Percentiles rank a stretch among this genome's conserved stretches.
phyloP scores from a whole-genome alignment of 2,329 filamentous ascomycete species.

The Tolypocladium paradoxum region DNA sequence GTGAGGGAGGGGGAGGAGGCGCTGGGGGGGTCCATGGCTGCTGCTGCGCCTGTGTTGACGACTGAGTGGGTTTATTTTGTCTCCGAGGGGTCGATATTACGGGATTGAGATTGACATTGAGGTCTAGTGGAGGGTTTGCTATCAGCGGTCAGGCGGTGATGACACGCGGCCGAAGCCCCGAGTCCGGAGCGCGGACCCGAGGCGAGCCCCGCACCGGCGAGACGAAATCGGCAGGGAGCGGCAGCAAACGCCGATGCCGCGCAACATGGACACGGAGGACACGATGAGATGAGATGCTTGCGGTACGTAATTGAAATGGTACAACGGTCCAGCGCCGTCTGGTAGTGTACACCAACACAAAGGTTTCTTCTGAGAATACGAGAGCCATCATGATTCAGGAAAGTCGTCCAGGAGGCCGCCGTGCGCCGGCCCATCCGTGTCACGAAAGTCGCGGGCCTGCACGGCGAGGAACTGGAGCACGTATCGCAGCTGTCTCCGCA shows the following conservation, averaged over 20 bases:
- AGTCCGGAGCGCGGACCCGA: background rate
- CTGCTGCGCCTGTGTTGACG: no score
- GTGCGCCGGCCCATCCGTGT: background rate
- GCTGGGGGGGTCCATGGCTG: conserved; percentile 6
- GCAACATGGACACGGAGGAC: background rate
- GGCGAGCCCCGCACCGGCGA: background rate
- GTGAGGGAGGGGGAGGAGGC: conserved; percentile 13
- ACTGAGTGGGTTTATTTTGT: background rate
- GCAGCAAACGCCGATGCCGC: background rate
- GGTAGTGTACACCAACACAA: background rate
- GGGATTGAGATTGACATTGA: background rate
- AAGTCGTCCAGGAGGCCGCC: background rate
- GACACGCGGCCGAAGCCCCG: background rate
- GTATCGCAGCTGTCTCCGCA: conserved; percentile 9
- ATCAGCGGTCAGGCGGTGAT: background rate
- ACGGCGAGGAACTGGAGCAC: conserved; percentile 10
- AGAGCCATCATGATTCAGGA: background rate
- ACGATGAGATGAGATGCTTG: background rate
- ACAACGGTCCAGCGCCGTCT: background rate
- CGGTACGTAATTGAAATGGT: background rate
- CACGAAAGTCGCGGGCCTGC: conserved; percentile 6
- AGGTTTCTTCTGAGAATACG: background rate
- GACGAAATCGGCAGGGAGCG: background rate
- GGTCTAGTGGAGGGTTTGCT: background rate
- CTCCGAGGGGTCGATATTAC: background rate